phyloP scores from a whole-genome alignment of 1,284 basidiomycete genomes.

The Schizophyllum amplum region DNA sequence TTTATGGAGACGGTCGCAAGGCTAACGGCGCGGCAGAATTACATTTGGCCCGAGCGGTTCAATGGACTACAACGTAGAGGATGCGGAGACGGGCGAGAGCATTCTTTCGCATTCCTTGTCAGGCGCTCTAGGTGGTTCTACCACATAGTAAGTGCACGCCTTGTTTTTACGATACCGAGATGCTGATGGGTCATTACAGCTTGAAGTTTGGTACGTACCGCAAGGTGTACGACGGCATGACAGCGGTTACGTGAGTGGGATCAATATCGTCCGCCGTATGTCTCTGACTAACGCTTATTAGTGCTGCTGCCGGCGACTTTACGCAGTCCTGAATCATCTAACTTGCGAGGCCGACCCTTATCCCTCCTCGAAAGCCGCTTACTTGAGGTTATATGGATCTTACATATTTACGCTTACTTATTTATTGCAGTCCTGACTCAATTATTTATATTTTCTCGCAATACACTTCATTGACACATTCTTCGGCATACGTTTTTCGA shows the following conservation, averaged over 20 bases:
- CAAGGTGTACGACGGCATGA: conserved; percentile 2
- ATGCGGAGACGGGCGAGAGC: not conserved
- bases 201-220: conserved; percentile 4
- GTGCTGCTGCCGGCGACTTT: not conserved
- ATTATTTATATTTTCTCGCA: too few relatives aligned
- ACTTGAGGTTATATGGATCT: too few relatives aligned
- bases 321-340: not conserved
- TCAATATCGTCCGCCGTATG: too few relatives aligned
- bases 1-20: not conserved
- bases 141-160: not conserved
- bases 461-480: too few relatives aligned
- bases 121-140: not conserved
- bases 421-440: too few relatives aligned
- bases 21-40: not conserved
- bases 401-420: too few relatives aligned
- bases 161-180: not conserved
- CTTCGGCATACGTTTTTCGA: too few relatives aligned
- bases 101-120: not conserved
- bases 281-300: not conserved
- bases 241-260: not conserved
- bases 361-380: too few relatives aligned
- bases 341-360: too few relatives aligned
- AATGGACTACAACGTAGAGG: not conserved
- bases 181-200: not conserved
- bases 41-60: not conserved